Base-by-base conservation (phyloP, 2,329 filamentous ascomycete species). In the Trichoderma semiorbis region DNA sequence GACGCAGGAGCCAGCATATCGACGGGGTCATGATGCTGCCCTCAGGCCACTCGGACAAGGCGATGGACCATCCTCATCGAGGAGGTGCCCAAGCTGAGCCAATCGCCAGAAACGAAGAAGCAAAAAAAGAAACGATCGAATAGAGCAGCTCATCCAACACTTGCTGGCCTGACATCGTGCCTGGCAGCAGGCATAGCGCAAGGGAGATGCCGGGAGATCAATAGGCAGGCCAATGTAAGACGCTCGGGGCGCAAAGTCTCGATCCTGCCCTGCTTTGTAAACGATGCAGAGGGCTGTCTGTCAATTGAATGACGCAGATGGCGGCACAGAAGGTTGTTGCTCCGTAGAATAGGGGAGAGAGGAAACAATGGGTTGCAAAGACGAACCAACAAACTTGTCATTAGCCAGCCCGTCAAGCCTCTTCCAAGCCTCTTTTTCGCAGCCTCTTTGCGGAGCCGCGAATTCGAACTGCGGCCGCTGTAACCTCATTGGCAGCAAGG, bases 401-500 rank as follows among this genome's bases (percentile, higher is more conserved):
- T 32, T 16, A 32, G 50, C 64, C 28, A 55, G 43, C 60, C 34
- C 39, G 21, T 36, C 21, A 55, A 67, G 64, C 50, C 47, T 65
- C 43, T 63, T 50, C 61, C 47, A 53, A 53, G 47, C 47, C 47
- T 53, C 47, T 50, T 32, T 63, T 24, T 26, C 26, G 39, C 16
- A 34, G 30, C 43, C 60, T 24, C n/a, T 55, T 66, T 66, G 63
- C 47, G 63, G 63, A 66, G 63, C 43, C 63, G 63, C 47, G 47
- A 66, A 66, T 66, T 65, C 63, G n/a, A 55, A 43, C 47, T 32
- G 47, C 47, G n/a, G 64, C 16, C 21, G n/a, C 64, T 65, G 62
- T n/a, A 36, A 67, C 47, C 47, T 21, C 21, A 53, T 53, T 53
- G 21, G 47, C 47, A 53, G 47, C 47, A 21, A 53, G 47, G 11